A percentile compares a stretch with the other conserved stretches of the same genome.
These are phyloP conservation scores for Exsudoporus frostii DNA, from an alignment of 768 basidiomycete species.

Conservation along the genomic window DNA sequence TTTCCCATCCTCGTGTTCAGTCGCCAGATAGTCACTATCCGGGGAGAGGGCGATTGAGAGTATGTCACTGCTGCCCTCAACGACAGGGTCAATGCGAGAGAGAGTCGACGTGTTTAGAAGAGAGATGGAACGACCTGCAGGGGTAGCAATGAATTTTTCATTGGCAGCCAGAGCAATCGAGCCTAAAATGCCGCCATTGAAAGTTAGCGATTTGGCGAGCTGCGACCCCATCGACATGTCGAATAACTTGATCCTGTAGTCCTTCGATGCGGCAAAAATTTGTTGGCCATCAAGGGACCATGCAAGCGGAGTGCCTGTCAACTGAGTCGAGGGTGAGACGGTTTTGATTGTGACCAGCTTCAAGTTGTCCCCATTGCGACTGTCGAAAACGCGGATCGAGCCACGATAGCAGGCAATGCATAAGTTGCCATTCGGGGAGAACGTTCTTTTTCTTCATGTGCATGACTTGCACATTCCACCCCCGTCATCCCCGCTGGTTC, in stretches of 20 bases:
- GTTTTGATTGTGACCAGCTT: background rate
- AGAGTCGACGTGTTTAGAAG: background rate
- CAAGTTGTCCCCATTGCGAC: background rate
- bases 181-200: background rate
- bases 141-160: background rate
- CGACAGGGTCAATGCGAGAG: background rate
- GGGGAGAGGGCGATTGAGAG: background rate
- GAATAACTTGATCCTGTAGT: background rate
- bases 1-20: no score
- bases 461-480: no score
- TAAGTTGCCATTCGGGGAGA: background rate
- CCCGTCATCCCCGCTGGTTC: no score
- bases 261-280: background rate
- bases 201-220: background rate
- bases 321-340: rapidly evolving
- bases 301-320: background rate
- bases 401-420: background rate
- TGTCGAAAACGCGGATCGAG: background rate
- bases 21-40: no score
- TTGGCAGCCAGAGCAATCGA: background rate
- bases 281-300: background rate
- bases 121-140: background rate
- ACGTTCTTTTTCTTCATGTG: no score
- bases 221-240: background rate
- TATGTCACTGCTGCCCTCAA: background rate